Conservation (phyloP, 495 filamentous ascomycete genomes). For the Neohortaea acidophila region DNA sequence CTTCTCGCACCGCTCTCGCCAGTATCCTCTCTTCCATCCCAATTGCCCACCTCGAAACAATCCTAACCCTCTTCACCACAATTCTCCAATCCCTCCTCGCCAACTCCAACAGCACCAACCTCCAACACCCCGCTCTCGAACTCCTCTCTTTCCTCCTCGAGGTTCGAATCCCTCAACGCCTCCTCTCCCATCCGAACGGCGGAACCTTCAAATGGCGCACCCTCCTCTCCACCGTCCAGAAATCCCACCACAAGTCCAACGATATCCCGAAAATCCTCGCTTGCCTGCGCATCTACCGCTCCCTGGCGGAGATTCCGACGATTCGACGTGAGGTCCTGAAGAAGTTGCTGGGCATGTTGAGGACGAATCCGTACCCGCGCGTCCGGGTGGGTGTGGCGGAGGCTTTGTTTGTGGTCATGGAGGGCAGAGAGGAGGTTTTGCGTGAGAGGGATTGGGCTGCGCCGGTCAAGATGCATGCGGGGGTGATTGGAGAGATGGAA, state of each 20-base stretch:
- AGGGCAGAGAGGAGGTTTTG: conserved; percentile 3
- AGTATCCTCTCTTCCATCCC: conserved; percentile 13
- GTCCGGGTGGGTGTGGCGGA: conserved; percentile 14
- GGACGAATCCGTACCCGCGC: conserved; percentile 18
- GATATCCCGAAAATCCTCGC: conserved; percentile 66
- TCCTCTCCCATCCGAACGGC: conserved; percentile 4
- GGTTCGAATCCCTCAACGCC: conserved; percentile 29
- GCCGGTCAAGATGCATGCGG: no score
- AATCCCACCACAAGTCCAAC: conserved; percentile 64
- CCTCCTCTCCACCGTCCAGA: conserved; percentile 55
- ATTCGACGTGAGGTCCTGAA: conserved; percentile 29
- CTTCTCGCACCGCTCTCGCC: conserved; percentile 54
- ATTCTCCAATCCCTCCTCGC: conserved; percentile 41
- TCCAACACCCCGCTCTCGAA: conserved; percentile 60
- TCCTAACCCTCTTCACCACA: conserved; percentile 31
- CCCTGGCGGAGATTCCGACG: conserved; percentile 34
- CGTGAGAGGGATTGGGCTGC: conserved; percentile 6
- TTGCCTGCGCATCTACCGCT: conserved; percentile 61
- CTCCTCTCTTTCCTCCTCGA: conserved; percentile 61
- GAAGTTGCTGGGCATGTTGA: conserved; percentile 20
- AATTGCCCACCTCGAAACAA: conserved; percentile 17
- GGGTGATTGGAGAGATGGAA: no score
- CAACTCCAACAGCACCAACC: conserved; percentile 10
- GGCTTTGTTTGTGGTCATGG: background rate
- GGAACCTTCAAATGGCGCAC: conserved; percentile 33